These are phyloP conservation scores for Adansonia gregorii DNA, from an alignment of 441 rosid species.

Conservation along the genomic window DNA sequence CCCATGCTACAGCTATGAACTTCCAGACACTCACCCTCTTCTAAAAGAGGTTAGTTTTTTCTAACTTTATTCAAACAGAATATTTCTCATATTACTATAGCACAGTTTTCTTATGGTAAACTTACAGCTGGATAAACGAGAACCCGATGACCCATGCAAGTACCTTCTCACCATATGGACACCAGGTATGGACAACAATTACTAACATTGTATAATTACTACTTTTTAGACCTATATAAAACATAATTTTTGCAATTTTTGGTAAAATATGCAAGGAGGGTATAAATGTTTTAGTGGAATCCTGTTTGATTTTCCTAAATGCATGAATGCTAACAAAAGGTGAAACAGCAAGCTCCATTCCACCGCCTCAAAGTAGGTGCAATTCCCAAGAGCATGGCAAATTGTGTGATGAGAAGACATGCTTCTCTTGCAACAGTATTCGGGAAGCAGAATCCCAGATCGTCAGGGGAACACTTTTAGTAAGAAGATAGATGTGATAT, in stretches of 20 bases:
- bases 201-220: background rate
- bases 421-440: conserved; percentile 51
- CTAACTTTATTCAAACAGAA: conserved; percentile 6
- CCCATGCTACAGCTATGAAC: conserved; percentile 40
- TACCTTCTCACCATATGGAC: conserved; percentile 69
- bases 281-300: conserved; percentile 9
- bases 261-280: background rate
- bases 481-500: conserved; percentile 31
- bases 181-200: conserved; percentile 44
- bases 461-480: conserved; percentile 65
- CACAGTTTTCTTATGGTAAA: conserved; percentile 24
- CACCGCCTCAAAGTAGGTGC: conserved; percentile 48
- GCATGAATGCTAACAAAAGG: conserved; percentile 40
- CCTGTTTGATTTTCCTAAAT: conserved; percentile 16
- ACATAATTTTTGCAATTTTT: background rate
- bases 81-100: conserved; percentile 18
- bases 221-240: background rate
- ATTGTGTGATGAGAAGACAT: conserved; percentile 46
- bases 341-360: conserved; percentile 55
- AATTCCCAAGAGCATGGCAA: conserved; percentile 39
- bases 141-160: conserved; percentile 53
- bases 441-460: conserved; percentile 56
- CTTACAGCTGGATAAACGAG: conserved; percentile 53
- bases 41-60: conserved; percentile 52
- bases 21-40: conserved; percentile 58